Evolutionary conservation across 2,329 filamentous ascomycete species (phyloP).

Genomic region (Neospermospora avenae): DNA sequence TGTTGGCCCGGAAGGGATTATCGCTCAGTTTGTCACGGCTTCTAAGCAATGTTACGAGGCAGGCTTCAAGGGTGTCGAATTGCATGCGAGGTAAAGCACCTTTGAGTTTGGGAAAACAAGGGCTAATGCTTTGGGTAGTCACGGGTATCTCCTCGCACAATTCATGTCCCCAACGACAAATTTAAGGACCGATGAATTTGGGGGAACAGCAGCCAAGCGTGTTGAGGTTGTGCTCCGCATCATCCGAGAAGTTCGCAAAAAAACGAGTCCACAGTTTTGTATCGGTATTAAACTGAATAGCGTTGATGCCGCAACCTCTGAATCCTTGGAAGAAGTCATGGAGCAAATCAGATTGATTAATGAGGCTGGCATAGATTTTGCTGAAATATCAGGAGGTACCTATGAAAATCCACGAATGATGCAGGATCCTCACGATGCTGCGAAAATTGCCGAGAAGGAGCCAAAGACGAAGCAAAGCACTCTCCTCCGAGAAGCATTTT

Average conservation of each 20-base stretch:
- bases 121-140: slow-evolving; percentile 34
- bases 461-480: slow-evolving; percentile 41
- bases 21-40: slow-evolving; percentile 49
- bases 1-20: slow-evolving; percentile 38
- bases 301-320: slow-evolving; percentile 45
- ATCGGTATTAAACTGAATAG: slow-evolving; percentile 56
- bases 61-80: slow-evolving; percentile 51
- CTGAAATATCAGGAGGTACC: slow-evolving; percentile 64
- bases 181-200: slow-evolving; percentile 62
- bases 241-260: slow-evolving; percentile 54
- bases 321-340: slow-evolving; percentile 50
- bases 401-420: slow-evolving; percentile 48
- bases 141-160: slow-evolving; percentile 69
- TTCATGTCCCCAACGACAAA: slow-evolving; percentile 70
- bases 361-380: slow-evolving; percentile 53
- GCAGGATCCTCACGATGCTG: slow-evolving; percentile 15
- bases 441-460: neutral
- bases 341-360: slow-evolving; percentile 53
- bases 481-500: slow-evolving; percentile 61
- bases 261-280: slow-evolving; percentile 38
- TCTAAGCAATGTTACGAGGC: slow-evolving; percentile 48
- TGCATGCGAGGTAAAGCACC: slow-evolving; percentile 49
- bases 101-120: no score
- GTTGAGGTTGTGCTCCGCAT: slow-evolving; percentile 64
- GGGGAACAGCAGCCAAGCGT: slow-evolving; percentile 69